Evolutionary conservation across 495 filamentous ascomycete species (phyloP), one percentile per base, ranked within the genome.

Genomic region (Penicillium herquei): DNA sequence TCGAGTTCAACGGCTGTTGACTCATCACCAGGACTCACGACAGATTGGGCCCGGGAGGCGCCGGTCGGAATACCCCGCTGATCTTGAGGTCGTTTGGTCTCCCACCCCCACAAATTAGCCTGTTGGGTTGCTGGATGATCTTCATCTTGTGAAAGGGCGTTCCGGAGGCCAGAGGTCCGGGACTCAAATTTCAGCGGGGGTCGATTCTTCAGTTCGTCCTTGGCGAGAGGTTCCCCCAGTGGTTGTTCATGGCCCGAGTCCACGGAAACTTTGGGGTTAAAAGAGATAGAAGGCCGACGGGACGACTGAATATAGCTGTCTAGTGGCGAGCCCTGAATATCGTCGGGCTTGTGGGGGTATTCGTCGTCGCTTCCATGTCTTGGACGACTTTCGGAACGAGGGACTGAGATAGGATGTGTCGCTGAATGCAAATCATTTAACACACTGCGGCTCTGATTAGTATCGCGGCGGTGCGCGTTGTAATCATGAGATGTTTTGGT

Each of bases 361-460:
- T 54, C 61, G 39, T 67, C 59, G 34, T 37, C 34, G 52, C 65
- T 62, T 31, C 65, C 63, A 41, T 55, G 57, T 12, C 32, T 49
- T 7, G 55, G 44, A 42, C 62, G 63, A 16, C 74, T 69, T 57
- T 71, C 68, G 52, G 63, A 57, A 48, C 76, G 76, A 47, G 76
- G 76, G 39, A 78, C 76, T 30, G 70, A 74, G 34, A 78, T 78
- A 35, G 76, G 76, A 56, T 73, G 72, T 39, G 76, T 78, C 54
- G 62, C 70, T 58, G 74, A 77, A 64, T 77, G 74, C 44, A 77
- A 64, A 58, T 73, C 70, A 62, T 58, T 74, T 62, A 75, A 64
- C 48, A 69, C 68, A 74, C 72, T 78, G 67, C 60, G 64, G 61
- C 75, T 73, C 63, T 75, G 67, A 72, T 78, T 69, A 74, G 72